Evolutionary conservation across 441 rosid species (phyloP).

Genomic region (Bocquillonia castaneifolia): DNA sequence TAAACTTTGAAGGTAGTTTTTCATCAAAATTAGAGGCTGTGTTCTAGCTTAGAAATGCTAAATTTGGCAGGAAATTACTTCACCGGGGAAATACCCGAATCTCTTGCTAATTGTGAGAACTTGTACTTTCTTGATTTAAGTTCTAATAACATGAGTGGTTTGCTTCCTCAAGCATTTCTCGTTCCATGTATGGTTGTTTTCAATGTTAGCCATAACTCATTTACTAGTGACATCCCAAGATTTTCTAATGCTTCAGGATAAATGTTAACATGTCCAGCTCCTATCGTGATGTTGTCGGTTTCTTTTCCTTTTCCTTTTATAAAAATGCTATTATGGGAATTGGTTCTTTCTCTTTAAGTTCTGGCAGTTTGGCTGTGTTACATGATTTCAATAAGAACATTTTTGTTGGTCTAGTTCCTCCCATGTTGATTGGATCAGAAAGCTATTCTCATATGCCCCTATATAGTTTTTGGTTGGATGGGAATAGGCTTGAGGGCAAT

Average conservation of each 20-base stretch:
- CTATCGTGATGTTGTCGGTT: conserved; percentile 23
- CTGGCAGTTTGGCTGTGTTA: conserved; percentile 25
- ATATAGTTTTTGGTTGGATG: conserved; percentile 39
- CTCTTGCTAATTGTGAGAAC: conserved; percentile 30
- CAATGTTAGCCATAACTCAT: conserved; percentile 33
- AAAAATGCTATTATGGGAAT: conserved; percentile 17
- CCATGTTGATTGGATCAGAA: conserved; percentile 27
- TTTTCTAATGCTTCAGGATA: conserved; percentile 29
- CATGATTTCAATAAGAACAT: conserved; percentile 40
- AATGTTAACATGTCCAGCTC: conserved; percentile 5
- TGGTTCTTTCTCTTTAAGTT: conserved; percentile 20
- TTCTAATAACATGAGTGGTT: conserved; percentile 38
- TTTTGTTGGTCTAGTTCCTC: conserved; percentile 35
- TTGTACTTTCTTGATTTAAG: conserved; percentile 42
- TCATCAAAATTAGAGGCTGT: conserved; percentile 35
- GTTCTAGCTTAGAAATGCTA: conserved; percentile 32
- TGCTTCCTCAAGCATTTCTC: conserved; percentile 29
- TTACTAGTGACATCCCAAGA: conserved; percentile 34
- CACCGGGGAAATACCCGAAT: conserved; percentile 30
- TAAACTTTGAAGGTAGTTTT: conserved; percentile 34
- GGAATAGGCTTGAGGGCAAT: conserved; percentile 36
- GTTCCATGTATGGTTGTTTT: conserved; percentile 43
- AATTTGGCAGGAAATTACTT: conserved; percentile 42
- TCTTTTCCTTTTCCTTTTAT: conserved; percentile 34
- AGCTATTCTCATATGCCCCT: conserved; percentile 25